Evolutionary conservation across 306 rosid species (phyloP).

Genomic region (Dryas alaskensis): DNA sequence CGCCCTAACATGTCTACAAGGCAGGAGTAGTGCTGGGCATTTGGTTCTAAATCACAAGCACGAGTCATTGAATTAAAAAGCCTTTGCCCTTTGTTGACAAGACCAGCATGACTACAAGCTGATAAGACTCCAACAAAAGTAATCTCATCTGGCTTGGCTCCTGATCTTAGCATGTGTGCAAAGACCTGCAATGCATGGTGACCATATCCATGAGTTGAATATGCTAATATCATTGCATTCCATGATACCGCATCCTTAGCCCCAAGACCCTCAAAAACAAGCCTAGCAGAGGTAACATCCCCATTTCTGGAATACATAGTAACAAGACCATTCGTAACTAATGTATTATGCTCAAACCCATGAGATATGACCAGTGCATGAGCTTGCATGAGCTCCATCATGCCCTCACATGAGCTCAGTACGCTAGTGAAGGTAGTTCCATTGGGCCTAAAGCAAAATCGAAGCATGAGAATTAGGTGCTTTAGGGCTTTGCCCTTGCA

Average conservation of each 20-base stretch:
- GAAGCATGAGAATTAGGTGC: conserved; percentile 36
- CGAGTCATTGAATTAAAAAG: conserved; percentile 38
- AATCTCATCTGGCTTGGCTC: conserved; percentile 36
- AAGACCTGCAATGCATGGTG: conserved; percentile 43
- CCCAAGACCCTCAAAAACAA: conserved; percentile 38
- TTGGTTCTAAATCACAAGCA: conserved; percentile 34
- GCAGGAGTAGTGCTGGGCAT: conserved; percentile 40
- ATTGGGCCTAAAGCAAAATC: conserved; percentile 38
- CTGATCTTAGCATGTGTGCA: conserved; percentile 37
- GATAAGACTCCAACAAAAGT: conserved; percentile 47
- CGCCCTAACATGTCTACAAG: conserved; percentile 43
- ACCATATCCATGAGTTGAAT: conserved; percentile 43
- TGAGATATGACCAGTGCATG: conserved; percentile 35
- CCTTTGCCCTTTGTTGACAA: conserved; percentile 44
- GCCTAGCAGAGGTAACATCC: conserved; percentile 37
- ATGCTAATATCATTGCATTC: conserved; percentile 44
- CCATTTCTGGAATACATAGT: conserved; percentile 45
- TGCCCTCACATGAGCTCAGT: conserved; percentile 37
- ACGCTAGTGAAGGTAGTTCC: conserved; percentile 33
- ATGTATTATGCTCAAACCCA: conserved; percentile 40
- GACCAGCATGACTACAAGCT: conserved; percentile 52
- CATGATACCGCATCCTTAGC: conserved; percentile 43
- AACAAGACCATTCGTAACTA: conserved; percentile 40
- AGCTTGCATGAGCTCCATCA: conserved; percentile 43
- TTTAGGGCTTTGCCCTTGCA: conserved; percentile 31